These are phyloP conservation scores for Pseudozyma sp. DNA, from an alignment of 1,284 basidiomycete genomes.

Conservation along the genomic window DNA sequence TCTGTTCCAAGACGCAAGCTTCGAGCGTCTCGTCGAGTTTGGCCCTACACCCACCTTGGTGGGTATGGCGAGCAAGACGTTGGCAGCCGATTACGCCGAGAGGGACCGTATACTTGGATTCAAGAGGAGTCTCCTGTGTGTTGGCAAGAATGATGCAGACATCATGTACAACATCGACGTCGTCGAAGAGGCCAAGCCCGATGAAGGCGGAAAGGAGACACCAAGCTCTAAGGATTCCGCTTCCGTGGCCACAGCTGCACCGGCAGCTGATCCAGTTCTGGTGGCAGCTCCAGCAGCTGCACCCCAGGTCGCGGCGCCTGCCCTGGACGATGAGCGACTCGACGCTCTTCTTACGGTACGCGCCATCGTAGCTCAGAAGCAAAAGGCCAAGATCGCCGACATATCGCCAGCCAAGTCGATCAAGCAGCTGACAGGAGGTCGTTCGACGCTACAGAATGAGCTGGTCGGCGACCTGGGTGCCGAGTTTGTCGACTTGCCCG, in stretches of 20 bases:
- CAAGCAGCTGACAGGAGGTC: slow-evolving; percentile 97
- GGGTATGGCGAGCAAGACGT: slow-evolving; percentile 97
- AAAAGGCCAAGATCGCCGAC: slow-evolving; percentile 93
- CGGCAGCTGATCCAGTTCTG: slow-evolving; percentile 70
- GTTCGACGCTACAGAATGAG: slow-evolving; percentile 96
- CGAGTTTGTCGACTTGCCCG: slow-evolving; percentile 74
- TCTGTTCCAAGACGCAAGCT: slow-evolving; percentile 85
- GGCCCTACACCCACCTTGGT: slow-evolving; percentile 95
- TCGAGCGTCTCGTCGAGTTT: slow-evolving; percentile 93
- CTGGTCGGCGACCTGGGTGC: slow-evolving; percentile 87
- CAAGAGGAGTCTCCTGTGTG: slow-evolving; percentile 78
- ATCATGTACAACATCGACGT: slow-evolving; percentile 91
- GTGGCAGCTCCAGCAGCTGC: slow-evolving; percentile 70
- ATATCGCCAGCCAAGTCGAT: slow-evolving; percentile 91
- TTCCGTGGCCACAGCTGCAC: slow-evolving; percentile 69
- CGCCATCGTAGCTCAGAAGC: slow-evolving; percentile 92
- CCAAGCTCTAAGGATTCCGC: slow-evolving; percentile 64
- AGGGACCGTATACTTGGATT: slow-evolving; percentile 71
- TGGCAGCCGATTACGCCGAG: slow-evolving; percentile 85
- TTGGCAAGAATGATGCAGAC: slow-evolving; percentile 5
- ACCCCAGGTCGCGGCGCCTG: slow-evolving; percentile 73
- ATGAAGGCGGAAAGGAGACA: slow-evolving; percentile 70
- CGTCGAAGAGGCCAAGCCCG: slow-evolving; percentile 75
- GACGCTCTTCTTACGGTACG: slow-evolving; percentile 89
- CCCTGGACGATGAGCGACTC: slow-evolving; percentile 87